Conservation (phyloP, 345 rosid genomes). For the Lepidium sativum region DNA sequence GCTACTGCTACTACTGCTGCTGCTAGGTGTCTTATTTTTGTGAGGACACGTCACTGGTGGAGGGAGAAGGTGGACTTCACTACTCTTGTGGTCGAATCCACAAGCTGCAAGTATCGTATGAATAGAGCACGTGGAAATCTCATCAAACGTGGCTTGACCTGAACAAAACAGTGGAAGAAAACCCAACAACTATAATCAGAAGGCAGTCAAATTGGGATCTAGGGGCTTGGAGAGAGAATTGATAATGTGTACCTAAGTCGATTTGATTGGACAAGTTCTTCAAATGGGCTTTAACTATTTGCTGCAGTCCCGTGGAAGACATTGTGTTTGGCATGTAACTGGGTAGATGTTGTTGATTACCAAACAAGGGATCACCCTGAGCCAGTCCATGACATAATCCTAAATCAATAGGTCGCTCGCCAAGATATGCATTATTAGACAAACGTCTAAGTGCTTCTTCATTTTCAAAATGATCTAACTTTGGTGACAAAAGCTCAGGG, state of each 20-base stretch:
- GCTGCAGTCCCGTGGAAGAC: conserved; percentile 58
- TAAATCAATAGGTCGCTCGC: conserved; percentile 31
- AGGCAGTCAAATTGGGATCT: not conserved
- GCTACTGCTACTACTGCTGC: conserved; percentile 35
- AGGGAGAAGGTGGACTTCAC: conserved; percentile 48
- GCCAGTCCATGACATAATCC: conserved; percentile 44
- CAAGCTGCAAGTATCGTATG: conserved; percentile 83
- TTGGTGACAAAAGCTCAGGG: conserved; percentile 31
- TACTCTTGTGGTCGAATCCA: conserved; percentile 64
- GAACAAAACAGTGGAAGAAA: conserved; percentile 13
- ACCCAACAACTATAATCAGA: not conserved
- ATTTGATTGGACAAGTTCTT: conserved; percentile 52
- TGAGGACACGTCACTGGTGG: conserved; percentile 56
- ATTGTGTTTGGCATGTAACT: conserved; percentile 39
- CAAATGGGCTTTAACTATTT: conserved; percentile 62
- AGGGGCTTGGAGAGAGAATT: conserved; percentile 2
- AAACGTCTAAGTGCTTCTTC: conserved; percentile 32
- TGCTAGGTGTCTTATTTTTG: conserved; percentile 26
- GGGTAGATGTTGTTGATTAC: conserved; percentile 35
- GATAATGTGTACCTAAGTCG: conserved; percentile 47
- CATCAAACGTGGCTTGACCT: conserved; percentile 52
- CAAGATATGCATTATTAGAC: conserved; percentile 5
- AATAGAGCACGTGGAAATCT: conserved; percentile 60
- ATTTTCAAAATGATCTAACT: conserved; percentile 36
- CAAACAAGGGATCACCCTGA: conserved; percentile 29